A percentile compares a stretch with the other conserved stretches of the same genome.
Evolutionary conservation across 2,329 filamentous ascomycete genomes (phyloP).

Genomic region (Sporothrix sp.): DNA sequence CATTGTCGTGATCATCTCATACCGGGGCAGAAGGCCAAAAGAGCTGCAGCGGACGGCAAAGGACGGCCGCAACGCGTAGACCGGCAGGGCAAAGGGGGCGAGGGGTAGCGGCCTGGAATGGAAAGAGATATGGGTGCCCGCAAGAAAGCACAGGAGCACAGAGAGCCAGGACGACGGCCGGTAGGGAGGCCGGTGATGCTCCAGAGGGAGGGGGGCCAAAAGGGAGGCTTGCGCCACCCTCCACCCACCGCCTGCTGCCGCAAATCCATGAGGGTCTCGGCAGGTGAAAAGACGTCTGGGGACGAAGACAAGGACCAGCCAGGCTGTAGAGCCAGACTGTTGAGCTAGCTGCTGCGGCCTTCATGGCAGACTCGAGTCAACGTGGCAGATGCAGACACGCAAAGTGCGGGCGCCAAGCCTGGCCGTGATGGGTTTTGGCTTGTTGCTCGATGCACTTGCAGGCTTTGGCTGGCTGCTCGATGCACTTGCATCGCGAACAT

Average conservation of each 20-base stretch:
- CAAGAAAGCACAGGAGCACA: not conserved
- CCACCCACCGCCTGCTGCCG: not conserved
- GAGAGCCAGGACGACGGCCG: not conserved
- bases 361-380: too few relatives aligned
- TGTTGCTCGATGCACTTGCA: too few relatives aligned
- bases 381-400: too few relatives aligned
- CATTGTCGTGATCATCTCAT: conserved; percentile 10
- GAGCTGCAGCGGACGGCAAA: not conserved
- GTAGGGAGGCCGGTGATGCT: conserved; percentile 4
- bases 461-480: too few relatives aligned
- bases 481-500: too few relatives aligned
- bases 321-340: too few relatives aligned
- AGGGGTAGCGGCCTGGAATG: conserved; percentile 9
- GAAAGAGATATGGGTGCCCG: conserved; percentile 4
- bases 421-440: too few relatives aligned
- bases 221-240: not conserved
- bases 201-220: conserved; percentile 4
- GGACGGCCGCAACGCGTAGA: not conserved
- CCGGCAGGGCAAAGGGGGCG: conserved; percentile 2
- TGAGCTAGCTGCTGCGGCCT: too few relatives aligned
- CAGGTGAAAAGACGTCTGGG: not conserved
- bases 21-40: not conserved
- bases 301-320: not conserved
- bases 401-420: too few relatives aligned
- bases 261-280: too few relatives aligned